A percentile compares a stretch with the other conserved stretches of the same genome.
phyloP scores from a whole-genome alignment of 768 basidiomycete genomes.

The Lepiota brunneoincarnata region DNA sequence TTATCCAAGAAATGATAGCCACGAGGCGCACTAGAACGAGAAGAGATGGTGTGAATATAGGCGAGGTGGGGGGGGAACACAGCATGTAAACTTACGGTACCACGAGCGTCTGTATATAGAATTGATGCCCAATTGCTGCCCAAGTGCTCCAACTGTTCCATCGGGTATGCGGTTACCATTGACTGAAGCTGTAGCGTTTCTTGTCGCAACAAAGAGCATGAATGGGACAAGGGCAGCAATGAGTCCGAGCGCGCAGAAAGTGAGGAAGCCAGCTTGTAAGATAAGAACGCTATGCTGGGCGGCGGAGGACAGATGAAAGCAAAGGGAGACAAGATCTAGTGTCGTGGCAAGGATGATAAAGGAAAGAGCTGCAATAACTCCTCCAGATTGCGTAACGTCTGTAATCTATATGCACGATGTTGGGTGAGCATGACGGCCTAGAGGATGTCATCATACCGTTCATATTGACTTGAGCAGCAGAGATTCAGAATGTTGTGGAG shows the following conservation, averaged over 20 bases:
- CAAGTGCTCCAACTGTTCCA: background rate
- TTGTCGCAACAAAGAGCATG: constrained; percentile 39
- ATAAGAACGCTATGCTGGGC: constrained; percentile 19
- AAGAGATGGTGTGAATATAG: background rate
- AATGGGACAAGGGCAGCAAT: constrained; percentile 43
- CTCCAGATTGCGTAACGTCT: constrained; percentile 22
- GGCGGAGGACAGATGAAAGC: constrained; percentile 14
- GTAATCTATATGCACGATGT: background rate
- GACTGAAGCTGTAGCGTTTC: constrained; percentile 33
- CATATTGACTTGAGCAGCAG: constrained; percentile 16
- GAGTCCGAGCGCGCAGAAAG: constrained; percentile 41
- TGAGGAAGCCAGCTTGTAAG: constrained; percentile 31
- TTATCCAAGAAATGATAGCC: constrained; percentile 10
- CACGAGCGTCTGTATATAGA: background rate
- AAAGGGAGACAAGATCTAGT: constrained; percentile 13
- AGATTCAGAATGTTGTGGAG: constrained; percentile 10
- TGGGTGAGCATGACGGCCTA: no score
- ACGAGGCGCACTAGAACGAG: constrained; percentile 4
- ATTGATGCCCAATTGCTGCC: background rate
- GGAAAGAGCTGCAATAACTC: constrained; percentile 18
- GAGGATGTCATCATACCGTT: constrained; percentile 16
- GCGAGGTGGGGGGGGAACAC: background rate
- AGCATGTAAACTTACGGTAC: constrained; percentile 11
- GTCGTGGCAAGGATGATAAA: constrained; percentile 15
- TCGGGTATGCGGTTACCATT: constrained; percentile 28